These are phyloP conservation scores for Clitopilus passeckerianus DNA, from an alignment of 768 basidiomycete species.

Conservation along the genomic window DNA sequence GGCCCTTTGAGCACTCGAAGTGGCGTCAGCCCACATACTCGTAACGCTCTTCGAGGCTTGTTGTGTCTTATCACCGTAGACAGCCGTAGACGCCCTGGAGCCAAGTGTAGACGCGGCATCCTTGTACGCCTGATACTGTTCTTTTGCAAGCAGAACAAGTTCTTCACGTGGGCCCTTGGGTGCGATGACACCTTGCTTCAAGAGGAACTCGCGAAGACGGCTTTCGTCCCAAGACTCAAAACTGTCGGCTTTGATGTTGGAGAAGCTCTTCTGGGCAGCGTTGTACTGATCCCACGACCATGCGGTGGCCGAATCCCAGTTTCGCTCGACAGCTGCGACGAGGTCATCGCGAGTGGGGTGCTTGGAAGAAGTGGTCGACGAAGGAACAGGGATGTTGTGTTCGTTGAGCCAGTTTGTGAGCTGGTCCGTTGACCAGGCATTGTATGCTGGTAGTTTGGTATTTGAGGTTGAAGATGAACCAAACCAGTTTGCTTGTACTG, in stretches of 20 bases:
- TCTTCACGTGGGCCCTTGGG: slow-evolving; percentile 79
- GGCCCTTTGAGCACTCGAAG: not conserved
- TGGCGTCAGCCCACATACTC: slow-evolving; percentile 42
- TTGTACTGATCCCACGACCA: slow-evolving; percentile 66
- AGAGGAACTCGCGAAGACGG: slow-evolving; percentile 73
- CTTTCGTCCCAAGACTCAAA: slow-evolving; percentile 88
- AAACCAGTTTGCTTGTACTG: slow-evolving; percentile 52
- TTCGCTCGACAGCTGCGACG: slow-evolving; percentile 46
- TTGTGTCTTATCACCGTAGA: slow-evolving; percentile 38
- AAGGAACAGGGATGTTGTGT: slow-evolving; percentile 54
- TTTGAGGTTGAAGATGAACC: slow-evolving; percentile 24
- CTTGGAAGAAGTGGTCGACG: slow-evolving; percentile 14
- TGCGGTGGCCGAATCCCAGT: slow-evolving; percentile 48
- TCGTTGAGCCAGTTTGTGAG: slow-evolving; percentile 67
- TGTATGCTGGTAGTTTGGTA: slow-evolving; percentile 26
- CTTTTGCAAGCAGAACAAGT: slow-evolving; percentile 72
- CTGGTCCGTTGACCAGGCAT: slow-evolving; percentile 58
- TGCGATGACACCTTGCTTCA: slow-evolving; percentile 82
- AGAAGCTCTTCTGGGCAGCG: slow-evolving; percentile 58
- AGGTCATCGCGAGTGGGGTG: slow-evolving; percentile 36
- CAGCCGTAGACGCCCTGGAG: slow-evolving; percentile 45
- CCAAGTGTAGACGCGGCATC: slow-evolving; percentile 55
- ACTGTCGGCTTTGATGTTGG: slow-evolving; percentile 49
- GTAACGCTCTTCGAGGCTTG: slow-evolving; percentile 35
- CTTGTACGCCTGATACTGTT: slow-evolving; percentile 56